Evolutionary conservation across 192 early-diverging fungal genomes (phyloP), one percentile per base, ranked within the genome.

Genomic region (Funneliformis geosporum): DNA sequence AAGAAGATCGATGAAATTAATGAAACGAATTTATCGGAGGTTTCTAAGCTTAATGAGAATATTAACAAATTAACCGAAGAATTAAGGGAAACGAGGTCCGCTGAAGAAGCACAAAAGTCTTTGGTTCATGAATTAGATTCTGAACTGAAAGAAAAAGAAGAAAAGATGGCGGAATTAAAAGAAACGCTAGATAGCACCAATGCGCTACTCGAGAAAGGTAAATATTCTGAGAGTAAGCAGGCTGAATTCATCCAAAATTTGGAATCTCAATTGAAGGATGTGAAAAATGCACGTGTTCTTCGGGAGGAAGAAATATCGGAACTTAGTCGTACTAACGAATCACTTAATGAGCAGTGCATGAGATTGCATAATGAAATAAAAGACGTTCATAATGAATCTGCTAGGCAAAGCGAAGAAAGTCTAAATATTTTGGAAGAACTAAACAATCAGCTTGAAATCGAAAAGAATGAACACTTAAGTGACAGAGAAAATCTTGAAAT

Each of bases 111-210:
- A 5, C 16, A 55, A 55, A 21, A 21, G 16, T 55, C 50, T 21
- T 55, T 55, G 16, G 80, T 62, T 80, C 83, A 67, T 67, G 25
- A 39, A 67, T 33, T 27, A 67, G 38, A 67, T 0, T 39, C 38
- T 39, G 38, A 27, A 28, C 27, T 67, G 7, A 67, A 39, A 33
- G 27, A 27, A 28, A 67, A 39, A 33, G 27, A 33, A 33, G 38
- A 27, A n/a, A 39, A 39, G 65, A 28, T 21, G 7, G 72, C 77
- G 25, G 83, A 84, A 27, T 67, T 67, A 67, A 33, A 27, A 67
- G 38, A 67, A 39, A 79, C 80, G 79, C 79, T 55, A 80, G 78
- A 84, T 77, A 70, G 78, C 68, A 16, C 75, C 46, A 16, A 42
- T 21, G 7, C 39, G 5, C 59, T 62, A 62, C 74, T 76, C 25